A percentile compares a stretch with the other conserved stretches of the same genome.
phyloP scores from a whole-genome alignment of 78 protist genomes.

The Dictyostelium purpureum region DNA sequence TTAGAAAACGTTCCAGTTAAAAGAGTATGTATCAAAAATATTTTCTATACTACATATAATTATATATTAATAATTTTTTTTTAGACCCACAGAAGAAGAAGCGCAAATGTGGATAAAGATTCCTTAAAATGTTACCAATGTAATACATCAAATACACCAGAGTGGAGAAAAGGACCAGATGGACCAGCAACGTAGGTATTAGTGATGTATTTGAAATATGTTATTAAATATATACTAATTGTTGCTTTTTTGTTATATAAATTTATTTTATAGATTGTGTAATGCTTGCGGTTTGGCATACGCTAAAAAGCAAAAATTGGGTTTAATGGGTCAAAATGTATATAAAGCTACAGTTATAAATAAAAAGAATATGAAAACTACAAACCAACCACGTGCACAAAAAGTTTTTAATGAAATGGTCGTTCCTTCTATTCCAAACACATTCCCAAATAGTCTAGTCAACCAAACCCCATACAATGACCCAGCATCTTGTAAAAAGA shows the following conservation, averaged over 20 bases:
- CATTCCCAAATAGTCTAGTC: too few relatives aligned
- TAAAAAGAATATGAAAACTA: neutral
- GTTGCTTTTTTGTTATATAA: too few relatives aligned
- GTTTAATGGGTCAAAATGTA: neutral
- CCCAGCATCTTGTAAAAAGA: neutral
- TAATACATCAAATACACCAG: constrained; percentile 65
- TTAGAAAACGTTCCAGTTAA: constrained; percentile 67
- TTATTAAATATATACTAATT: neutral
- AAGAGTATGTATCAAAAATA: constrained; percentile 29
- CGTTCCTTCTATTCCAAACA: too few relatives aligned
- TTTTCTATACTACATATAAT: neutral
- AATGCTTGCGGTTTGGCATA: constrained; percentile 77
- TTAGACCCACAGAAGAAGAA: constrained; percentile 68
- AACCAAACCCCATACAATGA: neutral
- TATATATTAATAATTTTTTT: neutral
- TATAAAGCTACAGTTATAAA: neutral
- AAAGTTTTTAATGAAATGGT: too few relatives aligned
- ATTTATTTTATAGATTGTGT: constrained; percentile 62
- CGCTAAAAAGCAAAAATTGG: constrained; percentile 60
- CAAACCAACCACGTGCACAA: too few relatives aligned
- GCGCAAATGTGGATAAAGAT: constrained; percentile 58
- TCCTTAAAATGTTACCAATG: constrained; percentile 43
- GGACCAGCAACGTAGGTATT: constrained; percentile 76
- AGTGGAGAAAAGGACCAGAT: constrained; percentile 80
- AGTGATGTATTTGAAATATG: neutral